Conservation (phyloP, 805 yeast genomes). For the Sugiyamaella valdiviana region DNA sequence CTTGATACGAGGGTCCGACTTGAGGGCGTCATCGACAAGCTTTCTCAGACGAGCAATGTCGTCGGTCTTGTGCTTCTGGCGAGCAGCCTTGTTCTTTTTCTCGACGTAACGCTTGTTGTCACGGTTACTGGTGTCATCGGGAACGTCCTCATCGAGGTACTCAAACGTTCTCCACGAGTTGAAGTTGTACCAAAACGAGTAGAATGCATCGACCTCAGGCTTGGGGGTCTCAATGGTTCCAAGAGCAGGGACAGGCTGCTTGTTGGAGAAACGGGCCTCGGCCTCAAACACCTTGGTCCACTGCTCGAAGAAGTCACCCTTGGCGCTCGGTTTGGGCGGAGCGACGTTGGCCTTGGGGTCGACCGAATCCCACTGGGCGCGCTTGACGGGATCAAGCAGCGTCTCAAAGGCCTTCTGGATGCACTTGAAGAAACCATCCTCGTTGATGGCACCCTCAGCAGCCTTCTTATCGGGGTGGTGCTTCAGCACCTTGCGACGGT, state of each 20-base stretch:
- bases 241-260: constrained; percentile 77
- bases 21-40: constrained; percentile 78
- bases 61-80: constrained; percentile 96
- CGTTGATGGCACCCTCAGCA: constrained; percentile 71
- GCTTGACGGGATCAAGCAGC: constrained; percentile 75
- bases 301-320: constrained; percentile 80
- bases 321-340: constrained; percentile 59
- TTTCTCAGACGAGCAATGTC: constrained; percentile 86
- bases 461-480: constrained; percentile 99
- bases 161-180: constrained; percentile 99
- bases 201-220: constrained; percentile 79
- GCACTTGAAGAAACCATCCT: constrained; percentile 95
- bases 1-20: constrained; percentile 93
- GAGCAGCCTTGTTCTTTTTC: constrained; percentile 92
- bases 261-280: constrained; percentile 89
- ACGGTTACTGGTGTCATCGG: constrained; percentile 98
- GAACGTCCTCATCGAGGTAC: constrained; percentile 97
- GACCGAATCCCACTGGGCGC: constrained; percentile 93
- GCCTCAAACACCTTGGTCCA: constrained; percentile 89
- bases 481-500: constrained; percentile 90
- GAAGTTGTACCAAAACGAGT: constrained; percentile 85
- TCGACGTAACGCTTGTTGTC: constrained; percentile 98
- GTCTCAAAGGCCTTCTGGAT: constrained; percentile 95
- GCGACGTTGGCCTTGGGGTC: constrained; percentile 80
- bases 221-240: constrained; percentile 66